Evolutionary conservation across 345 rosid genomes (phyloP), one percentile per base, ranked within the genome.

Genomic region (Nasturtium officinale): DNA sequence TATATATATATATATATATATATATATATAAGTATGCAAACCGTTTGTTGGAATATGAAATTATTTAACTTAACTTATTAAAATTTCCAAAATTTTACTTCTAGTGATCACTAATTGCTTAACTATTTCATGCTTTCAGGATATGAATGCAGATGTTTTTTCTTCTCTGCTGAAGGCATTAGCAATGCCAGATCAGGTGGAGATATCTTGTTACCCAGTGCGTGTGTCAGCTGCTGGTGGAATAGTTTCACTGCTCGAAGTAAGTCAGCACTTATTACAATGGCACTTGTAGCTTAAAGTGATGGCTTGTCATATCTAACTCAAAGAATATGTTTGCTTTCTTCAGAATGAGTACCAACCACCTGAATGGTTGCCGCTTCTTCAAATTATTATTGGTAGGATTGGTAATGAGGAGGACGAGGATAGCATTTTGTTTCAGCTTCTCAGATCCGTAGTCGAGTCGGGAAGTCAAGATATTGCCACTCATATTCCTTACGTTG

Each of bases 211-310:
- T 82, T 81, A 87, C 82, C 93, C 97, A 79, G 93, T 89, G 72
- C 86, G 91, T 58, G 87, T 82, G 58, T 83, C 93, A 61, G 91
- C 93, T 59, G 96, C 91, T 78, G 94, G 93, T 40, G 96, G 90
- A 51, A 83, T 91, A 32, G 50, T 75, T 48, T 88, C 82, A 69
- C 86, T 91, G 65, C 83, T 91, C 70, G 91, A 87, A 78, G 97
- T 91, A 83, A 61, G 85, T 58, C 60, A 26, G 43, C 71, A 37
- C 29, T 20, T 69, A 28, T 55, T 43, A 33, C 58, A 54, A 32
- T 63, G 18, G 54, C 46, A 15, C 42, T 62, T 20, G 9, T 62
- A 69, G 35, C 60, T 62, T 28, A 26, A 76, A 21, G 45, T 32
- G 64, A 61, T 60, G 63, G 23, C 69, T 53, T 51, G 20, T 69